Evolutionary conservation across 1,284 basidiomycete genomes (phyloP), one percentile per base, ranked within the genome.

Genomic region (Cryptococcus jaspeensis): DNA sequence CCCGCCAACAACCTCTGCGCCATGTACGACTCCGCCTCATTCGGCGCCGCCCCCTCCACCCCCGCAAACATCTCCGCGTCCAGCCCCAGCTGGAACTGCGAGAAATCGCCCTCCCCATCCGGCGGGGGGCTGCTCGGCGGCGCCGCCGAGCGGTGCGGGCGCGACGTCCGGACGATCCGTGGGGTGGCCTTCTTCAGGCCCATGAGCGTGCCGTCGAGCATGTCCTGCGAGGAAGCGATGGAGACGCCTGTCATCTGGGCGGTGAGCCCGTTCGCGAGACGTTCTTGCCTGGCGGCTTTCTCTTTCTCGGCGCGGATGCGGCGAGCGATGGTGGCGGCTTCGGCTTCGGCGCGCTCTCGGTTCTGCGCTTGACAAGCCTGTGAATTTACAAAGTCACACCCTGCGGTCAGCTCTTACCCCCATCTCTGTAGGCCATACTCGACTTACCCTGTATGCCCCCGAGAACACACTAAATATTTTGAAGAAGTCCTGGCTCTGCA

Each of bases 381-480:
- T 55, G 8, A 42, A 36, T 11, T 32, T 28, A 56, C 49, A 56
- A 36, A 42, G 36, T 13, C 9, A 50, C n/a, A 4, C 16, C 32
- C 13, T 2, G 11, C 6, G 35, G 38, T 46, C 9, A 23, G 46
- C 35, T 7, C 16, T 48, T 13, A 35, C 25, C 15, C 18, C n/a
- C 15, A 37, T 16, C 41, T 36, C 15, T 25, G 25, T 35, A 42
- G 46, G 36, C 12, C 16, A n/a, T n/a, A n/a, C 20, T 37, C 50
- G 38, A 65, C 81, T 59, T 62, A 90, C 91, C 83, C 84, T 88
- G 77, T 93, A 96, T 1, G 92, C 93, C 0, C 88, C 92, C 23
- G 92, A 84, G 68, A 96, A 96, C 1, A 90, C 94, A 78, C 94
- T 92, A 84, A 96, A 95, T 67, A 94, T 87, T 16, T 87, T 90